A percentile compares a stretch with the other conserved stretches of the same genome.
phyloP scores from a whole-genome alignment of 352 stramenopile species.

The Chrysophaeum taylorii region DNA sequence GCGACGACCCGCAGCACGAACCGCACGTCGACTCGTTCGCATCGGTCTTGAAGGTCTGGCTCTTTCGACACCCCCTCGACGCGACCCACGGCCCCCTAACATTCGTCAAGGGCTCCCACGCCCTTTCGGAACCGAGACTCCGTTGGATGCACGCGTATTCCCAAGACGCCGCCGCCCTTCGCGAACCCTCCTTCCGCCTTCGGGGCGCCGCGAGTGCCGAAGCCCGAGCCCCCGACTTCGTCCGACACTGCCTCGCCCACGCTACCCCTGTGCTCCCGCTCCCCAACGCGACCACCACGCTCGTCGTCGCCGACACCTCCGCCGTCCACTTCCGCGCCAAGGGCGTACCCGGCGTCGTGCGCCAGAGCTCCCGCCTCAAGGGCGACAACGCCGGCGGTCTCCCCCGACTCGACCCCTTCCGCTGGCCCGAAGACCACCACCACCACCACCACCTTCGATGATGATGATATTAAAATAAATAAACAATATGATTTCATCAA shows the following conservation, averaged over 20 bases:
- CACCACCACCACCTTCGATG: not conserved
- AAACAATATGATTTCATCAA: not conserved
- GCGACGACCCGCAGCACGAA: not conserved
- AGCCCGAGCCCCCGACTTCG: not conserved
- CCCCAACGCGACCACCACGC: not conserved
- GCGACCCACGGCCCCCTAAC: not conserved
- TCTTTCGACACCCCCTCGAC: not conserved
- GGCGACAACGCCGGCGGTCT: slow-evolving; percentile 6
- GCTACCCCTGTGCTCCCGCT: not conserved
- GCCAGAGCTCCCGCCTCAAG: not conserved
- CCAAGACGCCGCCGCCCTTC: not conserved
- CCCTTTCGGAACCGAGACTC: not conserved
- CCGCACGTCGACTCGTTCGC: slow-evolving; percentile 3
- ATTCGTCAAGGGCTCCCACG: not conserved
- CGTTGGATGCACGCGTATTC: not conserved
- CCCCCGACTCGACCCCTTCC: not conserved
- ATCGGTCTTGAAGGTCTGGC: not conserved
- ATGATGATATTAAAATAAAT: not conserved
- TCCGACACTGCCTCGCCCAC: not conserved
- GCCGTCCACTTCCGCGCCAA: not conserved
- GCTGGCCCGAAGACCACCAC: not conserved
- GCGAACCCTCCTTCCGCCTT: slow-evolving; percentile 2
- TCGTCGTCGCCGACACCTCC: slow-evolving; percentile 8
- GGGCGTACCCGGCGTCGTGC: not conserved
- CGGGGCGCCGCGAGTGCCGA: not conserved